phyloP scores from a whole-genome alignment of 2,329 filamentous ascomycete species.

The Dryadomyces quercus-mongolicae region DNA sequence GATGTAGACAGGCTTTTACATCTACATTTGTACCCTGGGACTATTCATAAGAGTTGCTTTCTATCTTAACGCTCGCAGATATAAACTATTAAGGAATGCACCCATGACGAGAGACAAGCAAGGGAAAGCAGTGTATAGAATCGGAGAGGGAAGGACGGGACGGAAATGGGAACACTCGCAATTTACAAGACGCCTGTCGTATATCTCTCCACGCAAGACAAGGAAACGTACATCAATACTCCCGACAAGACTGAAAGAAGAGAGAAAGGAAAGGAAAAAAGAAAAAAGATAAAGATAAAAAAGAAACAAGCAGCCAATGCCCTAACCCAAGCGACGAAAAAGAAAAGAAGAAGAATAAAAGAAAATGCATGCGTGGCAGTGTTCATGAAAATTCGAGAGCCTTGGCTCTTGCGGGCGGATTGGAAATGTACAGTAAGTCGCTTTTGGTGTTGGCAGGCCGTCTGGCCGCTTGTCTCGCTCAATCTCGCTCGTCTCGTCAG shows the following conservation, averaged over 20 bases:
- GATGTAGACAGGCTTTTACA: constrained; percentile 41
- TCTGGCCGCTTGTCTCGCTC: neutral
- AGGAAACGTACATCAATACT: neutral
- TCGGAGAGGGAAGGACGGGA: neutral
- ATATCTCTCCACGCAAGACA: neutral
- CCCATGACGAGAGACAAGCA: too few species aligned
- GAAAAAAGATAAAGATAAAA: neutral
- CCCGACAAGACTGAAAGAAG: neutral
- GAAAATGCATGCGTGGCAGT: neutral
- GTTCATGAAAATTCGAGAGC: neutral
- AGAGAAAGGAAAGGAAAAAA: neutral
- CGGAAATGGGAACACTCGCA: neutral
- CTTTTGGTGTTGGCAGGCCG: too few species aligned
- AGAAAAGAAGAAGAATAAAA: neutral
- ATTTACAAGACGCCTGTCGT: neutral
- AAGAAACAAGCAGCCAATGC: neutral
- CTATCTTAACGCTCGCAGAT: too few species aligned
- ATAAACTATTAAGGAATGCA: too few species aligned
- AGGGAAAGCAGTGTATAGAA: neutral
- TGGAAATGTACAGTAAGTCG: too few species aligned
- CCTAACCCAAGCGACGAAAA: neutral
- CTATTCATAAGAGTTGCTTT: too few species aligned
- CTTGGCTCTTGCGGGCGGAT: too few species aligned
- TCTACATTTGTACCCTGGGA: too few species aligned
- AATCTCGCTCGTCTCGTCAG: neutral